Conservation (phyloP, 1,284 basidiomycete genomes). For the Filobasidium uniguttulatum region DNA sequence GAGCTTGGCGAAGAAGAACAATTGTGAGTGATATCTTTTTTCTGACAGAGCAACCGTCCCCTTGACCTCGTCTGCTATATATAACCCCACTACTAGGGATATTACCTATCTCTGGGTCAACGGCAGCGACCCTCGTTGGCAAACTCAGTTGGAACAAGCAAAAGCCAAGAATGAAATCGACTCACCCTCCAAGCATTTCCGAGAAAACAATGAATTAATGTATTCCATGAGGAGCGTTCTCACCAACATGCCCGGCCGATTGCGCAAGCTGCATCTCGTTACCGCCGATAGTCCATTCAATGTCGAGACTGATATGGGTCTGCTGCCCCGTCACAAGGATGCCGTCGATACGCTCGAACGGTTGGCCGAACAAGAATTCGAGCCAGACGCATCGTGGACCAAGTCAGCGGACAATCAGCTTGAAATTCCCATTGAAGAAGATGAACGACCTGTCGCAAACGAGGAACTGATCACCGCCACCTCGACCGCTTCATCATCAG, state of each 20-base stretch:
- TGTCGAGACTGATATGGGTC: slow-evolving; percentile 16
- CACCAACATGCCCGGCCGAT: slow-evolving; percentile 22
- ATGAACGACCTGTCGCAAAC: neutral
- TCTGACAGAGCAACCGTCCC: neutral
- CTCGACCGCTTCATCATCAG: neutral
- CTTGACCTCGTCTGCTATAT: neutral
- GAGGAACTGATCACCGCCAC: neutral
- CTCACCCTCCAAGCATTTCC: slow-evolving; percentile 29
- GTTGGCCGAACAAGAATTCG: neutral
- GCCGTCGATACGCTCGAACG: slow-evolving; percentile 19
- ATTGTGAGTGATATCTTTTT: slow-evolving; percentile 5
- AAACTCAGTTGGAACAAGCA: slow-evolving; percentile 18
- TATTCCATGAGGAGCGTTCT: slow-evolving; percentile 33
- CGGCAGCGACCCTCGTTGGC: slow-evolving; percentile 29
- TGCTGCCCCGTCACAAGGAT: slow-evolving; percentile 17
- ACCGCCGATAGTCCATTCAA: slow-evolving; percentile 27
- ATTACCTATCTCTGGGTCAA: slow-evolving; percentile 35
- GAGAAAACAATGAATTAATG: slow-evolving; percentile 32
- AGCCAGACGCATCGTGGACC: neutral
- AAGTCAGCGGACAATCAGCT: neutral
- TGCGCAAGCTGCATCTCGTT: slow-evolving; percentile 29
- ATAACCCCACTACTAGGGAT: slow-evolving; percentile 14
- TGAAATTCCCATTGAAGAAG: neutral
- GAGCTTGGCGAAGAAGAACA: slow-evolving; percentile 29
- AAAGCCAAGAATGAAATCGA: slow-evolving; percentile 18